Base-by-base conservation (phyloP, 176 grass and related monocot species). In the Zizania latifolia region DNA sequence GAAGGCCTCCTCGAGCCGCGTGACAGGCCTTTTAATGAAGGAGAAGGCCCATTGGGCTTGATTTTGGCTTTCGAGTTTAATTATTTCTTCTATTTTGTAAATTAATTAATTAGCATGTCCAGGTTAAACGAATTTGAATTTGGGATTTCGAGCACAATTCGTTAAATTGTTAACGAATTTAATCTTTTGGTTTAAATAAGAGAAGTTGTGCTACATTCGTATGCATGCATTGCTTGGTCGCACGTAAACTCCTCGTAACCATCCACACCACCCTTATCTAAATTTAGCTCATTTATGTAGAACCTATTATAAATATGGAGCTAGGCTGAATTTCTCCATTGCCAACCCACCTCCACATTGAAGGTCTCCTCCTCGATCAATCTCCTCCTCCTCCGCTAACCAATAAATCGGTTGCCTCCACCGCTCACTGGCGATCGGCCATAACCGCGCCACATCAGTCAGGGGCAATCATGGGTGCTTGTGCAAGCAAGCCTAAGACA, bases 391-490 rank as follows among this genome's bases (percentile, higher is more conserved):
- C 70, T 27, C 33, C 27, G 2, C 27, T 35, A 15, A 8, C 63
- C 19, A 81, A 81, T 44, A 81, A 75, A 68, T 35, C 35, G 34
- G 66, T 51, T 51, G 46, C 6, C 46, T 50, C 35, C 5, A 28
- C 50, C 3, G 26, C 28, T 37, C 17, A 22, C 39, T 37, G 78
- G n/a, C n/a, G n/a, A n/a, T n/a, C n/a, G n/a, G n/a, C n/a, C n/a
- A n/a, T 68, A 46, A 31, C 64, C 19, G 32, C 24, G 23, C 33
- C 53, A 74, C 68, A 60, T 7, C 78, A 66, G 15, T 28, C 16
- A n/a, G 61, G 63, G 19, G 50, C 32, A 71, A 3, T 74, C 67
- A 92, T 92, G 90, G 90, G 90, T 66, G 82, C 74, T 58, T 89
- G 90, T 32, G 64, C 79, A 65, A 76, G 70, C 68, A 89, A 92